Conservation (phyloP, 805 yeast species). For the Yarrowia deformans region DNA sequence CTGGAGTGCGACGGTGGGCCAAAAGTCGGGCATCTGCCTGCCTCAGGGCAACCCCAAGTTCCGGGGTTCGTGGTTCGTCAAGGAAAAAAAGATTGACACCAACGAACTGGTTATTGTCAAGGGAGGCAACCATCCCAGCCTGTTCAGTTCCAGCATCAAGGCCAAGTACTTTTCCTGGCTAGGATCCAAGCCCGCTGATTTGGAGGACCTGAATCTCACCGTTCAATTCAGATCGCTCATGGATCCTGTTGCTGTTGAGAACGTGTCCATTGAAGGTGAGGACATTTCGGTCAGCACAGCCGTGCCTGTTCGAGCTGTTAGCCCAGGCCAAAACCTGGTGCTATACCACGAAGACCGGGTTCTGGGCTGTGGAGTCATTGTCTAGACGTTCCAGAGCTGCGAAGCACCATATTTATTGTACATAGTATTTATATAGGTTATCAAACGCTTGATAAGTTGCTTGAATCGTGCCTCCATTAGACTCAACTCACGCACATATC, state of each 20-base stretch:
- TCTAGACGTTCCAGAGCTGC: neutral
- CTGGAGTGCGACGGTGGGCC: constrained; percentile 97
- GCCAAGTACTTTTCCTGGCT: constrained; percentile 63
- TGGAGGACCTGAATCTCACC: constrained; percentile 49
- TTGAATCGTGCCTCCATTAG: constrained; percentile 2
- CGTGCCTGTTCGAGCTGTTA: constrained; percentile 70
- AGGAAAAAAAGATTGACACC: constrained; percentile 66
- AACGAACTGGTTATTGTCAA: constrained; percentile 83
- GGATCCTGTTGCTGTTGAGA: constrained; percentile 55
- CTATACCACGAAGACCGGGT: constrained; percentile 71
- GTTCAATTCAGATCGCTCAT: constrained; percentile 82
- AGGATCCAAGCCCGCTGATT: constrained; percentile 42
- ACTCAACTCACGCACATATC: constrained; percentile 14
- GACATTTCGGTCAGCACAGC: constrained; percentile 52
- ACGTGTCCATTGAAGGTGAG: constrained; percentile 42
- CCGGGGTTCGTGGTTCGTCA: constrained; percentile 86
- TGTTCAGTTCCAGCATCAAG: constrained; percentile 57
- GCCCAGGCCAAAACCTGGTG: constrained; percentile 88
- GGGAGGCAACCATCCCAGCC: constrained; percentile 65
- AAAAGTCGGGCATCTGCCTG: constrained; percentile 76
- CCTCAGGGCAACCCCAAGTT: constrained; percentile 85
- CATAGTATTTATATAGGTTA: constrained; percentile 12
- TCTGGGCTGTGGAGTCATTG: constrained; percentile 58
- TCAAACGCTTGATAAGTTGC: neutral
- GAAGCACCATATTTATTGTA: constrained; percentile 5